A percentile compares a stretch with the other conserved stretches of the same genome.
Conservation (phyloP, 2,329 filamentous ascomycete genomes). For the Thyridium curvatum region DNA sequence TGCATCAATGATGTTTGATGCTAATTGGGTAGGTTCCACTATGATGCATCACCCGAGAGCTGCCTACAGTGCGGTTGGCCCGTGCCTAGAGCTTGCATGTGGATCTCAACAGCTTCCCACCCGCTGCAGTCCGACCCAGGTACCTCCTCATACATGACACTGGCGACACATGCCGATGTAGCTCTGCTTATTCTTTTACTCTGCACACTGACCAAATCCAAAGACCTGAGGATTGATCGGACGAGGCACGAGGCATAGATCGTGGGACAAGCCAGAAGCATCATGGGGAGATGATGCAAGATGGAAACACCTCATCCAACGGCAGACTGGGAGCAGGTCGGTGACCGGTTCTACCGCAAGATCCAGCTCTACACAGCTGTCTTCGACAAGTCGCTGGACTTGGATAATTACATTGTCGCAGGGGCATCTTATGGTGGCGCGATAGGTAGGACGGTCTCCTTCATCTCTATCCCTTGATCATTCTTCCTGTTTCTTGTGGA, state of each 20-base stretch:
- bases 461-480: conserved; percentile 1
- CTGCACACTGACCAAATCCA: too few relatives aligned
- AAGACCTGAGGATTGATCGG: too few relatives aligned
- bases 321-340: conserved; percentile 90
- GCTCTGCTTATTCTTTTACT: too few relatives aligned
- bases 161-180: too few relatives aligned
- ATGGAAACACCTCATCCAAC: conserved; percentile 63
- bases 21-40: too few relatives aligned
- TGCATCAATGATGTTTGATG: too few relatives aligned
- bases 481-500: too few relatives aligned
- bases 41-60: too few relatives aligned
- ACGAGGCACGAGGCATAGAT: too few relatives aligned
- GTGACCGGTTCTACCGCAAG: conserved; percentile 92
- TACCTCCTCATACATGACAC: too few relatives aligned
- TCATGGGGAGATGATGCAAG: conserved; percentile 22
- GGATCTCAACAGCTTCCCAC: background rate
- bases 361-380: conserved; percentile 86
- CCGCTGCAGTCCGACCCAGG: too few relatives aligned
- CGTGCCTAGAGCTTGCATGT: background rate
- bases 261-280: background rate
- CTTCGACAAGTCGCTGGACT: conserved; percentile 87
- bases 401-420: conserved; percentile 88
- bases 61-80: background rate
- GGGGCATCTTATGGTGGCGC: conserved; percentile 92
- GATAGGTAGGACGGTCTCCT: conserved; percentile 57